phyloP scores from a whole-genome alignment of 306 rosid genomes.

The Pterocarpus santalinus region DNA sequence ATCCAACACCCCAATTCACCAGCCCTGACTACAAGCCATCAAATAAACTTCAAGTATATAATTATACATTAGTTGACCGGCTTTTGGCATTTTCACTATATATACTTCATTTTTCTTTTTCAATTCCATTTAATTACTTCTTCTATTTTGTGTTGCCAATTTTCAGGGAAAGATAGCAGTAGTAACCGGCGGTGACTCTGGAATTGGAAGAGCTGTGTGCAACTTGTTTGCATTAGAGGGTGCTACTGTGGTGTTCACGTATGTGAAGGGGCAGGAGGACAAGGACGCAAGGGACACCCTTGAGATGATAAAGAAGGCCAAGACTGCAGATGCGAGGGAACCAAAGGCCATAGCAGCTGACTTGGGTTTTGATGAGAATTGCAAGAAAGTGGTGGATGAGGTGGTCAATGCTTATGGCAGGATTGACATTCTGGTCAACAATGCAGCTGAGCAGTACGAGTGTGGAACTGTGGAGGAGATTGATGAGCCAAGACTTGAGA shows the following conservation, averaged over 20 bases:
- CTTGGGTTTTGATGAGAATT: conserved; percentile 77
- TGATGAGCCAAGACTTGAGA: conserved; percentile 67
- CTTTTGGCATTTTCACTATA: not conserved
- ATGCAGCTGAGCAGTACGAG: conserved; percentile 80
- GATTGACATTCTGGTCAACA: conserved; percentile 75
- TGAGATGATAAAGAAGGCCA: conserved; percentile 59
- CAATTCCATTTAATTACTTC: not conserved
- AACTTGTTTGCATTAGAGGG: conserved; percentile 77
- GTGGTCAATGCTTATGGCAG: conserved; percentile 64
- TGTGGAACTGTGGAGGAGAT: conserved; percentile 67
- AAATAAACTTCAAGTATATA: conserved; percentile 69
- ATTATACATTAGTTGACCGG: too few relatives aligned
- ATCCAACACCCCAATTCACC: conserved; percentile 79
- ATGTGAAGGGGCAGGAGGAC: conserved; percentile 76
- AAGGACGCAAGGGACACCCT: conserved; percentile 74
- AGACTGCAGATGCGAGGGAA: conserved; percentile 60
- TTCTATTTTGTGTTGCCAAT: not conserved
- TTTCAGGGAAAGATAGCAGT: conserved; percentile 81
- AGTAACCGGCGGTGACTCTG: conserved; percentile 86
- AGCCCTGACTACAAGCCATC: conserved; percentile 72
- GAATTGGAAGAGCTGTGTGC: conserved; percentile 81
- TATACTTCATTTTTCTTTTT: not conserved
- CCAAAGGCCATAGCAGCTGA: conserved; percentile 80
- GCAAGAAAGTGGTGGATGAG: conserved; percentile 70
- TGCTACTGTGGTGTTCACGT: conserved; percentile 83